Conservation (phyloP, 2,329 filamentous ascomycete genomes). For the Fusarium incarnatum region DNA sequence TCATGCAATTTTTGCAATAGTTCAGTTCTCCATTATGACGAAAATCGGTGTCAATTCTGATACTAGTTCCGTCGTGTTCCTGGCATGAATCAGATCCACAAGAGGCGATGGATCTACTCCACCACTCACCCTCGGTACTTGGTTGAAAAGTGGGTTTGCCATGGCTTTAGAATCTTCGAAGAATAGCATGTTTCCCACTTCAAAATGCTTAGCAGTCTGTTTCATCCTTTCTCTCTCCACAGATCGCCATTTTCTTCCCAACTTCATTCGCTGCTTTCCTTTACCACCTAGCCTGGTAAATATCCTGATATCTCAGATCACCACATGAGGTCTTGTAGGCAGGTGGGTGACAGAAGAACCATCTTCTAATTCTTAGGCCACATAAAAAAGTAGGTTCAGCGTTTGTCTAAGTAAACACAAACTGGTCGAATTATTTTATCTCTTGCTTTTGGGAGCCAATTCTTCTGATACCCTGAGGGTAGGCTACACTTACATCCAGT, state of each 20-base stretch:
- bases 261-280: not conserved
- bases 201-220: not conserved
- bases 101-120: not conserved
- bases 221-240: not conserved
- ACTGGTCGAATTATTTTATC: too few species aligned
- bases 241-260: not conserved
- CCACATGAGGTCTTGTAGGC: not conserved
- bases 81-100: conserved; percentile 1
- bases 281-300: not conserved
- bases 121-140: conserved; percentile 8
- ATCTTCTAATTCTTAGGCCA: too few species aligned
- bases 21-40: not conserved
- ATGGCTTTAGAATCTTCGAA: conserved; percentile 22
- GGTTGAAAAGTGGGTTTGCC: not conserved
- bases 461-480: too few species aligned
- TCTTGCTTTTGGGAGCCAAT: too few species aligned
- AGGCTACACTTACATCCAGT: too few species aligned
- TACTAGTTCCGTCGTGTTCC: not conserved
- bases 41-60: not conserved
- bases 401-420: too few species aligned
- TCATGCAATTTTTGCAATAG: not conserved
- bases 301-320: not conserved
- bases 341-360: fast-evolving
- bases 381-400: too few species aligned
- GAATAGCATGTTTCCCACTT: conserved; percentile 10